phyloP scores from a whole-genome alignment of 805 yeast genomes.

The Tetrapisispora arboricola region DNA sequence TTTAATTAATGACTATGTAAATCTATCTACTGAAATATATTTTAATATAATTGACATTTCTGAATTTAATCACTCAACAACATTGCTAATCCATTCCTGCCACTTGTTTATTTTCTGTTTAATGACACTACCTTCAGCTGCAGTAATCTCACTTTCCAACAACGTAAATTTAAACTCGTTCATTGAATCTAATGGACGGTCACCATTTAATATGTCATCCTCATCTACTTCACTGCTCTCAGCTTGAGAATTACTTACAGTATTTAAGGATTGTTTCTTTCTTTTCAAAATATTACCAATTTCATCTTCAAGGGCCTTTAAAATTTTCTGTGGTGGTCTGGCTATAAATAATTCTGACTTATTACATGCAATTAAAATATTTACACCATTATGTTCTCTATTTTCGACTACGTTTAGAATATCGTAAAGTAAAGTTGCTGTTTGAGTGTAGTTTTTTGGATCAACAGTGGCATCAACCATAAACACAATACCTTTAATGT shows the following conservation, averaged over 20 bases:
- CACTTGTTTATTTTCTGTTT: conserved; percentile 47
- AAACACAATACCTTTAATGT: conserved; percentile 59
- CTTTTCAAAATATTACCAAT: conserved; percentile 43
- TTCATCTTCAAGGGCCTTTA: conserved; percentile 50
- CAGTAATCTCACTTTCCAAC: conserved; percentile 64
- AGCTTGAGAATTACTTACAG: conserved; percentile 27
- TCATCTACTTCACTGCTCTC: conserved; percentile 16
- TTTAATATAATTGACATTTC: not conserved
- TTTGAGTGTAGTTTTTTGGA: conserved; percentile 37
- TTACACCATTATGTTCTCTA: conserved; percentile 47
- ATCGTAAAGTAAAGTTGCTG: conserved; percentile 50
- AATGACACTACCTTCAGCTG: conserved; percentile 62
- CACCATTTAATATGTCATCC: conserved; percentile 14
- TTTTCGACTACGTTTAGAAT: conserved; percentile 53
- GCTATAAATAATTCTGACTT: conserved; percentile 80
- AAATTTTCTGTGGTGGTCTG: conserved; percentile 55
- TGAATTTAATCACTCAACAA: not conserved
- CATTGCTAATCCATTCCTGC: conserved; percentile 70
- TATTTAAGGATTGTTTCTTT: conserved; percentile 37
- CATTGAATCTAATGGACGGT: conserved; percentile 22
- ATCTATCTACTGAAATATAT: not conserved
- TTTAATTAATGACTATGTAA: not conserved
- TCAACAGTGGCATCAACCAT: conserved; percentile 67
- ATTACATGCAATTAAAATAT: conserved; percentile 70
- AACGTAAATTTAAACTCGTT: conserved; percentile 50